Base-by-base conservation (phyloP, 2,329 filamentous ascomycete species). In the Pseudopithomyces chartarum region DNA sequence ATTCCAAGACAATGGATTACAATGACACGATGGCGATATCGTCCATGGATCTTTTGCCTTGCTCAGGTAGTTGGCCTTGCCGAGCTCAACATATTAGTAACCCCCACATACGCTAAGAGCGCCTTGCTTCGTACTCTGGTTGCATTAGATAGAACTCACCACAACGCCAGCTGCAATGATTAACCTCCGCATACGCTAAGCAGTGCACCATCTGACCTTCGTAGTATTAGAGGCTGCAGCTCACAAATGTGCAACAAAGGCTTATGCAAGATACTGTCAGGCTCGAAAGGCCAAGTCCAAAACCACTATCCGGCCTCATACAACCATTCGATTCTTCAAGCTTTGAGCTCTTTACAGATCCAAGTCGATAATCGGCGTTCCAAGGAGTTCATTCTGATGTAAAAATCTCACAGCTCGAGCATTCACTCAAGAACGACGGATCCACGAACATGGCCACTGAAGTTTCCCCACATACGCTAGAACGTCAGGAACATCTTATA, bases 121-220 rank as follows among this genome's bases (percentile, higher is more conserved):
- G 59, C 57, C 55, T 54, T 34, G 55, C 49, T 56, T 58, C 47
- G 58, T 59, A 46, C 56, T 60, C 39, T 58, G 56, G 56, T 50
- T 62, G 56, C 56, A 55, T 42, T 59, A 58, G 56, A 62, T 59
- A 56, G 59, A 40, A 46, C 44, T 59, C 56, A 51, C 33, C 59
- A 46, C 52, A 55, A 57, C 59, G 54, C 64, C 65, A 68, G 60
- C 59, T 56, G 32, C 29, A 38, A n/a, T 48, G 32, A 15, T 40
- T 38, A 57, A 53, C 54, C 61, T 66, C 66, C 63, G 68, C 67
- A 70, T 68, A 64, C 66, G 64, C 68, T 72, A 70, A 62, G 61
- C 61, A 70, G 46, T 57, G 62, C 62, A 64, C 22, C 19, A 39
- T 32, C 26, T 58, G 40, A 62, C 57, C 62, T 56, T 38, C 8